Evolutionary conservation across 2,329 filamentous ascomycete genomes (phyloP).

Genomic region (Verticillium albo-atrum): DNA sequence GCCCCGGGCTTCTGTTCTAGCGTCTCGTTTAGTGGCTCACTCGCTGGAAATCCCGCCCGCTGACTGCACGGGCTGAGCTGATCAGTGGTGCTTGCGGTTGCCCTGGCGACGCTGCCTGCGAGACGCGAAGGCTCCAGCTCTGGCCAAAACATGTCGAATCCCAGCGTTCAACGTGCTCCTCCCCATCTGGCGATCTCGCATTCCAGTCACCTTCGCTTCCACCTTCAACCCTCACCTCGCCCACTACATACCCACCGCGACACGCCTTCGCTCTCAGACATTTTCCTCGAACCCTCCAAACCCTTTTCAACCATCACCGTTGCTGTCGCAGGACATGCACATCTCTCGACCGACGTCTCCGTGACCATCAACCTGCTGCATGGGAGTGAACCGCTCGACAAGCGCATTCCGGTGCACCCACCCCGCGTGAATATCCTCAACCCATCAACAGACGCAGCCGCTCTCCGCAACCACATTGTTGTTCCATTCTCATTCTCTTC

Average conservation of each 20-base stretch:
- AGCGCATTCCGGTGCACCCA: constrained; percentile 2
- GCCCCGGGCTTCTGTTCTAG: neutral
- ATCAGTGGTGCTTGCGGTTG: neutral
- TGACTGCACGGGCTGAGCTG: neutral
- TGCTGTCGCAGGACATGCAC: constrained; percentile 2
- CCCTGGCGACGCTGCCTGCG: neutral
- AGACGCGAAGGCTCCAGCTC: neutral
- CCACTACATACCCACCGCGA: neutral
- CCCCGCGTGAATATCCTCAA: constrained; percentile 10
- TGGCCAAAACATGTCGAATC: neutral
- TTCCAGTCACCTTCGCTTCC: constrained; percentile 1
- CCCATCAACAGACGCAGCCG: neutral
- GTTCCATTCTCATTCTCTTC: neutral
- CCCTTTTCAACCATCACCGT: neutral
- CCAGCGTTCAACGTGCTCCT: neutral
- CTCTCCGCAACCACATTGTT: neutral
- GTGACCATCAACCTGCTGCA: constrained; percentile 1
- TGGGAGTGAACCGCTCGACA: constrained; percentile 1
- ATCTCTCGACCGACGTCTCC: neutral
- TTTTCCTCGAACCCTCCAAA: neutral
- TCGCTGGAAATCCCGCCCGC: neutral
- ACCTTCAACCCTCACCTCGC: neutral
- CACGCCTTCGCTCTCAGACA: neutral
- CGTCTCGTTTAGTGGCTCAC: neutral
- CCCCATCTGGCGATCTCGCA: constrained; percentile 1